Percentiles rank a stretch among this genome's conserved stretches.
These are phyloP conservation scores for Botrytis porri DNA, from an alignment of 2,329 filamentous ascomycete species.

Conservation along the genomic window DNA sequence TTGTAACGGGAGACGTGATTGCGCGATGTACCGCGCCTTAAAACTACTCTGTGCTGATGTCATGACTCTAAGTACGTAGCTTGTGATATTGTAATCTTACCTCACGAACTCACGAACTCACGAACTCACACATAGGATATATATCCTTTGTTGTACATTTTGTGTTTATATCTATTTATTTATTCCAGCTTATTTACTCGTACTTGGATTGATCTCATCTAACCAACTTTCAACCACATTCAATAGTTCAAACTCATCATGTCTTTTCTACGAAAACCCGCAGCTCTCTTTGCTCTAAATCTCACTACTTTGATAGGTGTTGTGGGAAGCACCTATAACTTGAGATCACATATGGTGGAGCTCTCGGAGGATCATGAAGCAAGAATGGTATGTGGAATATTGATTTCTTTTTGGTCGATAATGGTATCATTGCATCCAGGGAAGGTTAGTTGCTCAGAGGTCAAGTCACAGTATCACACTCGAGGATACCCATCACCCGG, in stretches of 20 bases:
- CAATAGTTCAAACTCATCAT: conserved; percentile 15
- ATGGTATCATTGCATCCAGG: background rate
- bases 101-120: background rate
- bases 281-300: conserved; percentile 21
- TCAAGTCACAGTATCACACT: background rate
- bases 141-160: background rate
- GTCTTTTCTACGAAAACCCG: conserved; percentile 25
- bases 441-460: background rate
- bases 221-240: background rate
- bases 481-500: background rate
- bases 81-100: background rate
- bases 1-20: background rate
- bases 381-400: conserved; percentile 24
- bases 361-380: conserved; percentile 31
- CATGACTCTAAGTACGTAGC: background rate
- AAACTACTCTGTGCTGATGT: background rate
- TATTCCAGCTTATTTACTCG: background rate
- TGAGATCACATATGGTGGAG: conserved; percentile 29
- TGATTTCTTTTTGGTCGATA: background rate
- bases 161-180: background rate
- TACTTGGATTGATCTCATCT: background rate
- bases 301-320: conserved; percentile 25
- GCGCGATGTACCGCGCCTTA: background rate
- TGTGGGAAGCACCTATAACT: conserved; percentile 25
- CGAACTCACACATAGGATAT: background rate